phyloP scores from a whole-genome alignment of 495 filamentous ascomycete genomes.

The Daldinia loculata region DNA sequence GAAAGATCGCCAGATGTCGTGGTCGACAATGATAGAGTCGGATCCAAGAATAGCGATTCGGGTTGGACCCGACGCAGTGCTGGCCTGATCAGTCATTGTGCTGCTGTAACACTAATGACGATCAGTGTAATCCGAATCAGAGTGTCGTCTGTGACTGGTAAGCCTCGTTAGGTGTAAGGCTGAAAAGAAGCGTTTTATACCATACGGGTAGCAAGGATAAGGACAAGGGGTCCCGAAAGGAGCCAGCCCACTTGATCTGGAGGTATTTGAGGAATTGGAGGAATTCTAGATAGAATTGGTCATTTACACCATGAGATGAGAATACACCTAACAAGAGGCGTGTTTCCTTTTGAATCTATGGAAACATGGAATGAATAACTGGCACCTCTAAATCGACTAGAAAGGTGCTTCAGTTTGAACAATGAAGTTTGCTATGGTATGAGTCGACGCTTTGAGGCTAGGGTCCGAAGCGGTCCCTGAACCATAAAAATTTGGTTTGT shows the following conservation, averaged over 20 bases:
- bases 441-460: conserved; percentile 39
- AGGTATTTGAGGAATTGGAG: not conserved
- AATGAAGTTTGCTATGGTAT: conserved; percentile 34
- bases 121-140: not conserved
- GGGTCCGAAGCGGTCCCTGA: conserved; percentile 35
- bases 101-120: conserved; percentile 4
- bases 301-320: conserved; percentile 10
- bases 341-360: not conserved
- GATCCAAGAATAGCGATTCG: conserved; percentile 62
- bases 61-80: conserved; percentile 51
- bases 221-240: not conserved
- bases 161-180: not conserved
- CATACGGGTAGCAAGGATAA: not conserved
- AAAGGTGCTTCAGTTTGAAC: conserved; percentile 17
- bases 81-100: conserved; percentile 32
- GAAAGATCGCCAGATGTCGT: conserved; percentile 85
- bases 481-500: conserved; percentile 22
- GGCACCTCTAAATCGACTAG: not conserved
- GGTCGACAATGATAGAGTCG: conserved; percentile 90
- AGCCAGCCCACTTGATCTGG: conserved; percentile 8
- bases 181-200: conserved; percentile 13
- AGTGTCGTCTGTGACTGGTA: not conserved
- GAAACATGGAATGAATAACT: conserved; percentile 25
- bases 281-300: conserved; percentile 11
- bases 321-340: not conserved